These are phyloP conservation scores for Botrytis pseudocinerea DNA, from an alignment of 2,329 filamentous ascomycete species.

Conservation along the genomic window DNA sequence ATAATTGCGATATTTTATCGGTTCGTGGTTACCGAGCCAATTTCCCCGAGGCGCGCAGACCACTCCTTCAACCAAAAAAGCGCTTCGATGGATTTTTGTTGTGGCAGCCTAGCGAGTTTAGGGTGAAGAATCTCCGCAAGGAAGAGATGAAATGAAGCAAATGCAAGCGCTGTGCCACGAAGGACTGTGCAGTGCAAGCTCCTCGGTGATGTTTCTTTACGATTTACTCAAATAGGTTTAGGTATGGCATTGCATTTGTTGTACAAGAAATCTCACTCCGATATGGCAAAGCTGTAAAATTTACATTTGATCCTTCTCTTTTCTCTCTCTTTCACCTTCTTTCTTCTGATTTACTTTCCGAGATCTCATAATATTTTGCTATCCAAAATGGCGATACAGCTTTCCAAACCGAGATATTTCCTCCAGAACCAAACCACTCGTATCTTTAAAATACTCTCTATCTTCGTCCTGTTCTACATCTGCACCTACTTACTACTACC, in stretches of 20 bases:
- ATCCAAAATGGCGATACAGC: constrained; percentile 9
- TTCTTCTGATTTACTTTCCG: neutral
- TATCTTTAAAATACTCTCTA: neutral
- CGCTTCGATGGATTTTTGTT: neutral
- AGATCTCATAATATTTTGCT: neutral
- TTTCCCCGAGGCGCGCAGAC: neutral
- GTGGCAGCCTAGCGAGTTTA: neutral
- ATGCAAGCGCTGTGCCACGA: neutral
- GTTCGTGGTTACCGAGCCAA: neutral
- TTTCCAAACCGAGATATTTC: neutral
- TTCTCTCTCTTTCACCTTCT: neutral
- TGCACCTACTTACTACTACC: constrained; percentile 9
- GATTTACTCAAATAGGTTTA: neutral
- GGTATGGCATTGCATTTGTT: neutral
- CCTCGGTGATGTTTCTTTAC: neutral
- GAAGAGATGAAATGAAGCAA: neutral
- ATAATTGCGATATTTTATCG: neutral
- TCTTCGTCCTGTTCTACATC: neutral
- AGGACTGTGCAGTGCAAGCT: neutral
- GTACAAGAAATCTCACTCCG: neutral
- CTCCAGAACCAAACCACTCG: constrained; percentile 10
- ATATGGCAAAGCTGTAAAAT: neutral
- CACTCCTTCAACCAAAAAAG: neutral
- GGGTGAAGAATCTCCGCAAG: neutral
- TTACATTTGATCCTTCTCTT: neutral